These are phyloP conservation scores for Wickerhamomyces sp. DNA, from an alignment of 1,139 yeast genomes.

Conservation along the genomic window DNA sequence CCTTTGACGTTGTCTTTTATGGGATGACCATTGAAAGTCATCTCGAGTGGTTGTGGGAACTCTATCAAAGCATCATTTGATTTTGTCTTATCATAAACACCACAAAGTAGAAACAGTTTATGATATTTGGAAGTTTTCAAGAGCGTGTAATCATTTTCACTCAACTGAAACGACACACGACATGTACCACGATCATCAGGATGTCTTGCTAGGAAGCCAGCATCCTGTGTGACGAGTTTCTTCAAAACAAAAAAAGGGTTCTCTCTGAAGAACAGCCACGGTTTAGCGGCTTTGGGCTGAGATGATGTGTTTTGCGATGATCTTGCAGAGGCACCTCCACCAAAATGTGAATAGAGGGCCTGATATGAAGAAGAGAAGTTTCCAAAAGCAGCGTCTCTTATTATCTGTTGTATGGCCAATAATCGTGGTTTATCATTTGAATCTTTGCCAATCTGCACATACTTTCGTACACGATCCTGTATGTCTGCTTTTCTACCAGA, in stretches of 20 bases:
- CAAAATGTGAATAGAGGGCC: conserved; percentile 9
- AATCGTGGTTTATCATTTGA: conserved; percentile 37
- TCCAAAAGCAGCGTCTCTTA: conserved; percentile 33
- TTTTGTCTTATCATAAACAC: conserved; percentile 28
- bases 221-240: conserved; percentile 40
- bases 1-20: conserved; percentile 52
- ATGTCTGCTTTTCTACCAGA: conserved; percentile 50
- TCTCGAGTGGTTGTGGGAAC: conserved; percentile 56
- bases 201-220: conserved; percentile 34
- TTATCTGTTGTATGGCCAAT: conserved; percentile 38
- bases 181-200: conserved; percentile 38
- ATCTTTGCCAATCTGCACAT: conserved; percentile 33
- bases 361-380: conserved; percentile 16
- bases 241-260: conserved; percentile 49
- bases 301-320: background rate
- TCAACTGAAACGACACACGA: conserved; percentile 34
- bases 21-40: conserved; percentile 42
- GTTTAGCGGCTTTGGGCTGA: conserved; percentile 16
- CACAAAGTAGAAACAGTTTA: conserved; percentile 44
- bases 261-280: conserved; percentile 41
- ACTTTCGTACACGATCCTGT: conserved; percentile 39
- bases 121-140: conserved; percentile 27
- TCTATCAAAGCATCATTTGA: conserved; percentile 38
- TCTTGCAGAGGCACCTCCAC: background rate
- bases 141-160: conserved; percentile 32